Evolutionary conservation across 495 filamentous ascomycete genomes (phyloP).

Genomic region (Hyaloscypha variabilis): DNA sequence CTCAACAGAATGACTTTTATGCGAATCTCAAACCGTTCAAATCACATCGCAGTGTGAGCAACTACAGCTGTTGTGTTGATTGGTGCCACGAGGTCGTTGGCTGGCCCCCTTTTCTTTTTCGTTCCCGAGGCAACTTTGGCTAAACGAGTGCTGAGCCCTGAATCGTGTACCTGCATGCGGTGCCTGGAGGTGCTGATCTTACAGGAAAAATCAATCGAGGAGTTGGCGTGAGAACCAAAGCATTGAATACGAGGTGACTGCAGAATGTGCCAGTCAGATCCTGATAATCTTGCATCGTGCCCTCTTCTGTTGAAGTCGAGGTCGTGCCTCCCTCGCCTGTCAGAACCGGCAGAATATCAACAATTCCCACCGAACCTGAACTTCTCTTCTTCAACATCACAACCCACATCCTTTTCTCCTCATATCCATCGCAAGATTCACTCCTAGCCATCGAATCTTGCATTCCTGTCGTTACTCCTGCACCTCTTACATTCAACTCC

Average conservation of each 20-base stretch:
- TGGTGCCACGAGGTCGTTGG: not conserved
- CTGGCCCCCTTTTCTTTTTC: not conserved
- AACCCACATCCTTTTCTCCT: not conserved
- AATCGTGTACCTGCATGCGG: not conserved
- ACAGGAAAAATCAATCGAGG: not conserved
- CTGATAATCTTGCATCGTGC: not conserved
- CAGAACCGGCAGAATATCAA: not conserved
- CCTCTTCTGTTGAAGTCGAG: not conserved
- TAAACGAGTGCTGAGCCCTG: not conserved
- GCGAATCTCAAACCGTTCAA: not conserved
- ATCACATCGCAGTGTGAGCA: not conserved
- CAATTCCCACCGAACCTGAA: not conserved
- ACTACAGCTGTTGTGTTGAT: not conserved
- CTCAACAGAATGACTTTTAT: not conserved
- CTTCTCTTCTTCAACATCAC: not conserved
- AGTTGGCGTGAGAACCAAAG: not conserved
- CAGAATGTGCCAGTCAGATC: not conserved
- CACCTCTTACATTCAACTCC: not conserved
- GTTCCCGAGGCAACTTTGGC: not conserved
- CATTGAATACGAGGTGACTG: too few species aligned
- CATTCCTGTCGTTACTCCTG: constrained; percentile 10
- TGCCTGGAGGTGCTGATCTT: not conserved
- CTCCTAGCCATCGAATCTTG: constrained; percentile 10
- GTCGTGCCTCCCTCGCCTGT: not conserved
- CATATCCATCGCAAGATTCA: constrained; percentile 19